Base-by-base conservation (phyloP, 2,329 filamentous ascomycete genomes). In the Microdochium paspali region DNA sequence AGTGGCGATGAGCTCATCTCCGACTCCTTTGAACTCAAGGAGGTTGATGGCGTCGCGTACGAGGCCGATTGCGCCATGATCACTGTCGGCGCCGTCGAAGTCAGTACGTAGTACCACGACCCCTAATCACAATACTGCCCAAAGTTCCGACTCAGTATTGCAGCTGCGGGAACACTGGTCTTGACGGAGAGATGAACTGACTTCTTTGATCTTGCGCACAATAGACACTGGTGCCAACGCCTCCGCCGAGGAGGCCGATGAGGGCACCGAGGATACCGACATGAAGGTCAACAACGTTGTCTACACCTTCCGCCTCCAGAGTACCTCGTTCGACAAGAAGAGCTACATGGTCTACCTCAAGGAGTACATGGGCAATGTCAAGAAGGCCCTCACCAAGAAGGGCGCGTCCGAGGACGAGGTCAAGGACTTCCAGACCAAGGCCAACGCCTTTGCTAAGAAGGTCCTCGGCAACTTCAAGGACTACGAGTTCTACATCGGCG, bases 61-160 rank as follows among this genome's bases (percentile, higher is more conserved):
- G 91, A 97, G 77, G 85, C 84, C 65, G 85, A 98, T 74, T 95
- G 90, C 73, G 76, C 78, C 66, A 95, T 91, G 82, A 90, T 96
- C 73, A 82, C 80, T 51, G 76, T 90, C 69, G 89, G 82, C 55
- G 80, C 69, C 54, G 82, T 91, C 64, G 69, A 78, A 56, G 81
- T 94, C 64, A 76, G 86, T 90, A 68, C 57, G 83, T 79, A 21
- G 25, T 42, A 26, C 26, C 39, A 39, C 15, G 44, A 28, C 7
- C 7, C 26, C 26, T n/a, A n/a, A n/a, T n/a, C n/a, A n/a, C n/a
- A n/a, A n/a, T n/a, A n/a, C n/a, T n/a, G n/a, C n/a, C n/a, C n/a
- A n/a, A n/a, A n/a, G n/a, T n/a, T n/a, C n/a, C n/a, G n/a, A n/a
- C n/a, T n/a, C n/a, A n/a, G n/a, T n/a, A n/a, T n/a, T n/a, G n/a